Base-by-base conservation (phyloP, 2,329 filamentous ascomycete species). In the Sarocladiaceae sp. region DNA sequence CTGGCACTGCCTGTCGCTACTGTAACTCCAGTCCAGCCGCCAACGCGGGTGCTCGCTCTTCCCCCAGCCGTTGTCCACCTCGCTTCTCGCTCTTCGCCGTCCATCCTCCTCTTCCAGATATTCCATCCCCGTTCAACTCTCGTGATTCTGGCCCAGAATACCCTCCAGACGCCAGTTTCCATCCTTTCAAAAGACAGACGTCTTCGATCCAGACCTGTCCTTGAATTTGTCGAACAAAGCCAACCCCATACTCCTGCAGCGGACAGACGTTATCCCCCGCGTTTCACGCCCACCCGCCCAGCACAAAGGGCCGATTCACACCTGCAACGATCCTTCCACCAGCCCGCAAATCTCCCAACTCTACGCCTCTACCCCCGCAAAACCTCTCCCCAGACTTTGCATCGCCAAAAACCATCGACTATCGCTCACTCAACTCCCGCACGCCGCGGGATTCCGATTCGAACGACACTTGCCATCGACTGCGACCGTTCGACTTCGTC, bases 401-500 rank as follows among this genome's bases (percentile, higher is more conserved):
- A 7, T 9, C n/a, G 4, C 15, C n/a, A 11, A 24, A 19, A 29
- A 41, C 4, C 40, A 23, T 21, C 26, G 13, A 32, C 18, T 19
- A 33, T 33, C 29, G 29, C n/a, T n/a, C n/a, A n/a, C n/a, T n/a
- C n/a, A n/a, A 42, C 23, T 21, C 27, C 16, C 23, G 4, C 24
- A 19, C 23, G 23, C 26, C 26, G 26, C 9, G 9, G 9, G 26
- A 9, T n/a, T 29, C 26, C 9, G 26, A 9, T n/a, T 39, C 9
- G 23, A 29, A n/a, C 26, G 29, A 26, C 44, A 52, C 46, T 55
- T 50, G 13, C 33, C n/a, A 16, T 23, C 7, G 11, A 19, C 16
- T 15, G 3, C 24, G 34, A 39, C 10, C 33, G 33, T 23, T 18
- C 19, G n/a, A 39, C 19, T 15, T 4, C n/a, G 12, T 41, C 23